These are phyloP conservation scores for Sclerotinia minor DNA, from an alignment of 2,329 filamentous ascomycete species.

Conservation along the genomic window DNA sequence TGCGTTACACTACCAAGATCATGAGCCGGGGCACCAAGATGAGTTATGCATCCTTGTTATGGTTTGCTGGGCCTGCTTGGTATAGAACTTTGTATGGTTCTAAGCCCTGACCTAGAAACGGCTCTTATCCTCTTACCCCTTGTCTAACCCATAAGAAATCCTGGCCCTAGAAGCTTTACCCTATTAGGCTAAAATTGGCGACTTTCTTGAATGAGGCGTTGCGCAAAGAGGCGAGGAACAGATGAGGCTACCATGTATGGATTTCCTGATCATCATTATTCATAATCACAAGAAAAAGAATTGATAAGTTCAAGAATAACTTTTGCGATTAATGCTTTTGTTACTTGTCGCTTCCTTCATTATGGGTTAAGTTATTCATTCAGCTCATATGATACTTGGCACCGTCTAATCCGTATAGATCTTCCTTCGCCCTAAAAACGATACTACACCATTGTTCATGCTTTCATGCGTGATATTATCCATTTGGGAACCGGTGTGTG, in stretches of 20 bases:
- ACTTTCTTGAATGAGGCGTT: conserved; percentile 18
- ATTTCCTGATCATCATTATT: conserved; percentile 2
- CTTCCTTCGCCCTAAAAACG: neutral
- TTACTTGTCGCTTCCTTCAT: conserved; percentile 20
- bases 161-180: conserved; percentile 16
- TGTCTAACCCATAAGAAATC: neutral
- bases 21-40: conserved; percentile 6
- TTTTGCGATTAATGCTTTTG: conserved; percentile 10
- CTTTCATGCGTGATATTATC: conserved; percentile 20
- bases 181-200: conserved; percentile 21
- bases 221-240: conserved; percentile 18
- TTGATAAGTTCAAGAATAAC: conserved; percentile 15
- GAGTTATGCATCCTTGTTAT: conserved; percentile 2
- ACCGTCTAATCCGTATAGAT: conserved; percentile 9
- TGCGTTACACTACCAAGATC: conserved; percentile 13
- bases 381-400: conserved; percentile 13
- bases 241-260: conserved; percentile 16
- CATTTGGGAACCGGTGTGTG: conserved; percentile 21
- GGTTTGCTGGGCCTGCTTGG: neutral
- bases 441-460: conserved; percentile 4
- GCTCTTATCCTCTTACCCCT: conserved; percentile 19
- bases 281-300: neutral
- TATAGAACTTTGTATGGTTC: neutral
- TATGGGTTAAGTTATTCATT: conserved; percentile 17
- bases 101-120: conserved; percentile 22